A percentile compares a stretch with the other conserved stretches of the same genome.
Evolutionary conservation across 2,329 filamentous ascomycete genomes (phyloP).

Genomic region (Tolypocladium amazonense): DNA sequence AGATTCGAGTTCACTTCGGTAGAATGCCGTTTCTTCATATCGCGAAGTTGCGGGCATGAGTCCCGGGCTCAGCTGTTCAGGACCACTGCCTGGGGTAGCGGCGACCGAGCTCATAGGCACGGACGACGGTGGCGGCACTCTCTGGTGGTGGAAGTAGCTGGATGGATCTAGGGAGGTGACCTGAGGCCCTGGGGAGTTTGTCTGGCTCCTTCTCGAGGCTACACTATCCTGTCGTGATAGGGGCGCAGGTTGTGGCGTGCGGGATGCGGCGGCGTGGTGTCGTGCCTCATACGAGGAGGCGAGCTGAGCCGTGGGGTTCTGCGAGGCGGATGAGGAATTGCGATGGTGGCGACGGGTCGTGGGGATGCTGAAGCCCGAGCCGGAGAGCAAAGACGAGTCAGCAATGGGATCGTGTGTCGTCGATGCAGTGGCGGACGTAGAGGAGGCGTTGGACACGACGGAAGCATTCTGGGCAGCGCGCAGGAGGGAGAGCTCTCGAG

Average conservation of each 20-base stretch:
- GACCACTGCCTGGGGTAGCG: slow-evolving; percentile 27
- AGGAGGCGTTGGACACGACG: slow-evolving; percentile 55
- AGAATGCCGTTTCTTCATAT: slow-evolving; percentile 52
- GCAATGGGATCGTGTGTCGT: slow-evolving; percentile 32
- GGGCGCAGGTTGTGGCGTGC: slow-evolving; percentile 31
- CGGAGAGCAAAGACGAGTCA: slow-evolving; percentile 43
- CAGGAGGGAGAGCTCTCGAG: slow-evolving; percentile 77
- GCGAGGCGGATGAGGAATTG: slow-evolving; percentile 47
- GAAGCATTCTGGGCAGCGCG: slow-evolving; percentile 60
- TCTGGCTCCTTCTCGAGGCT: slow-evolving; percentile 40
- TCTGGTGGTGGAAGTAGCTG: slow-evolving; percentile 38
- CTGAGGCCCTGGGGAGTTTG: slow-evolving; percentile 34
- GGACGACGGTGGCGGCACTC: slow-evolving; percentile 24
- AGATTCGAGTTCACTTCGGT: slow-evolving; percentile 47
- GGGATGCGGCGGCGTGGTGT: slow-evolving; percentile 27
- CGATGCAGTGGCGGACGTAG: slow-evolving; percentile 43
- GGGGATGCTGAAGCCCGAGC: slow-evolving; percentile 47
- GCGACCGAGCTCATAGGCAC: slow-evolving; percentile 25
- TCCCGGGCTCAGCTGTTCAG: slow-evolving; percentile 38
- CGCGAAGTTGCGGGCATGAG: slow-evolving; percentile 46
- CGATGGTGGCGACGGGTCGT: slow-evolving; percentile 44
- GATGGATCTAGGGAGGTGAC: slow-evolving; percentile 33
- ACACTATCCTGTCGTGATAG: slow-evolving; percentile 45
- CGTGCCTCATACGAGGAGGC: slow-evolving; percentile 25
- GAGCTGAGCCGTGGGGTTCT: slow-evolving; percentile 29